Percentiles rank a stretch among this genome's conserved stretches.
phyloP scores from a whole-genome alignment of 2,329 filamentous ascomycete species.

The Ceratocystis smalleyi region DNA sequence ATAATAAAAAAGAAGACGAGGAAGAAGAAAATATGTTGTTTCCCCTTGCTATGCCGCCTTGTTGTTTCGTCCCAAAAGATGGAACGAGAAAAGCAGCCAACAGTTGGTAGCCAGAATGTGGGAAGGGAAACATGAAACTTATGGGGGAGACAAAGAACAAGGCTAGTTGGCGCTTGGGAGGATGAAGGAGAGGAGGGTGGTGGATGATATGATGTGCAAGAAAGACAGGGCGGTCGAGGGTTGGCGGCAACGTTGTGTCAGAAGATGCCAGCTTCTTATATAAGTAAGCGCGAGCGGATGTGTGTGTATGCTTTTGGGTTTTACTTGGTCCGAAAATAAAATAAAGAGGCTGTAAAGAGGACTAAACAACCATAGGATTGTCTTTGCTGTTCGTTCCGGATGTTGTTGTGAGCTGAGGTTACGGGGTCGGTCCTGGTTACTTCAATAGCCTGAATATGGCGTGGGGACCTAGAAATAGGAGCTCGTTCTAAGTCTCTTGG shows the following conservation, averaged over 20 bases:
- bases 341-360: not conserved
- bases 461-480: too few relatives aligned
- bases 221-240: not conserved
- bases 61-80: constrained; percentile 3
- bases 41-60: not conserved
- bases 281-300: not conserved
- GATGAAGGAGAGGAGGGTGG: not conserved
- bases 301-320: not conserved
- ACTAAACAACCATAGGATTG: not conserved
- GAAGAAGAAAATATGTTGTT: not conserved
- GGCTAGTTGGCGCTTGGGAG: not conserved
- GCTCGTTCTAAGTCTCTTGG: too few relatives aligned
- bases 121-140: constrained; percentile 4
- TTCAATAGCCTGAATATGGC: too few relatives aligned
- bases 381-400: not conserved
- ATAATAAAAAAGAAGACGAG: not conserved
- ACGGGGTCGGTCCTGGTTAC: not conserved
- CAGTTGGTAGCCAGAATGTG: not conserved
- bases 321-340: not conserved
- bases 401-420: not conserved
- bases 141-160: not conserved
- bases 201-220: not conserved
- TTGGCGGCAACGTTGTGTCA: not conserved
- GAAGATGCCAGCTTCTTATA: not conserved
- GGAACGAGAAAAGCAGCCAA: not conserved